Percentiles rank a stretch among this genome's conserved stretches.
These are phyloP conservation scores for Saccharomyces paradoxus DNA, from an alignment of 805 yeast species.

Conservation along the genomic window DNA sequence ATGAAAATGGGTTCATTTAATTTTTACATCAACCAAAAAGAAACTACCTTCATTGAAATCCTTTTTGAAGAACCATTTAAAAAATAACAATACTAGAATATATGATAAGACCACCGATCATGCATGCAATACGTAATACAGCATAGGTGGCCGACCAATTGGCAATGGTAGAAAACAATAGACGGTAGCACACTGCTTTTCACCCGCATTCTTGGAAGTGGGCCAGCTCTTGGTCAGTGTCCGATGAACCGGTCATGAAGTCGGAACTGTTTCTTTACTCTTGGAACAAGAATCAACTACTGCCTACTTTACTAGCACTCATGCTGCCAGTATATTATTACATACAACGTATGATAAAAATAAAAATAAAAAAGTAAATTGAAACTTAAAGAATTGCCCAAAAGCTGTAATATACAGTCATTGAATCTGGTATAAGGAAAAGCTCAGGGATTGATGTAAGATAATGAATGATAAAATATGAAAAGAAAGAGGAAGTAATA, in stretches of 20 bases:
- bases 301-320: too few relatives aligned
- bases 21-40: slow-evolving; percentile 22
- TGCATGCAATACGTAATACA: slow-evolving; percentile 50
- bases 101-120: slow-evolving; percentile 75
- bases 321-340: too few relatives aligned
- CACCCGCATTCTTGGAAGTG: slow-evolving; percentile 66
- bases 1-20: too few relatives aligned
- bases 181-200: slow-evolving; percentile 76
- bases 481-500: too few relatives aligned
- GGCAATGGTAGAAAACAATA: slow-evolving; percentile 64
- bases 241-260: slow-evolving; percentile 50
- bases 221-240: slow-evolving; percentile 60
- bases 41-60: slow-evolving; percentile 36
- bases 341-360: too few relatives aligned
- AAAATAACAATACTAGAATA: slow-evolving; percentile 79
- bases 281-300: too few relatives aligned
- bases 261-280: slow-evolving; percentile 35
- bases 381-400: too few relatives aligned
- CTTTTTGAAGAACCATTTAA: slow-evolving; percentile 56
- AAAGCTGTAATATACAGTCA: too few relatives aligned
- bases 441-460: too few relatives aligned
- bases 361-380: too few relatives aligned
- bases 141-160: slow-evolving; percentile 61
- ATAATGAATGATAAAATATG: too few relatives aligned
- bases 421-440: too few relatives aligned